A percentile compares a stretch with the other conserved stretches of the same genome.
Conservation (phyloP, 2,329 filamentous ascomycete genomes). For the Talaromyces atroroseus region DNA sequence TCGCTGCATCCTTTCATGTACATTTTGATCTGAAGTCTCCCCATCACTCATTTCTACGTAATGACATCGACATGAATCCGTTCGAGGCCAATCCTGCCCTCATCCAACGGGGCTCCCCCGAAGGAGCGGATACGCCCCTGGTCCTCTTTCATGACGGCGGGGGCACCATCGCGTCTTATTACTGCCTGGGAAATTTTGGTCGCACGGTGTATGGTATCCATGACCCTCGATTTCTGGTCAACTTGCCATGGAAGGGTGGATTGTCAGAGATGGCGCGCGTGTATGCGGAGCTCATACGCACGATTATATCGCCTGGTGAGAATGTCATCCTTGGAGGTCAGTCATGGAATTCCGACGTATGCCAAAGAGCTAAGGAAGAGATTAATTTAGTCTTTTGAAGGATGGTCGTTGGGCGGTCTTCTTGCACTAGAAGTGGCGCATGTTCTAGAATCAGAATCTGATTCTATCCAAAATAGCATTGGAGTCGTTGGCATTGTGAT, state of each 20-base stretch:
- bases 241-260: conserved; percentile 47
- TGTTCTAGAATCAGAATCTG: conserved; percentile 12
- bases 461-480: conserved; percentile 7
- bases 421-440: conserved; percentile 19
- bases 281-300: conserved; percentile 46
- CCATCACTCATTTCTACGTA: neutral
- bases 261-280: conserved; percentile 51
- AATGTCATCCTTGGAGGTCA: conserved; percentile 18
- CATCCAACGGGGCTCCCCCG: neutral
- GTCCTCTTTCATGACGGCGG: conserved; percentile 58
- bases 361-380: neutral
- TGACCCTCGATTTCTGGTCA: conserved; percentile 50
- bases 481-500: conserved; percentile 18
- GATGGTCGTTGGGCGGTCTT: conserved; percentile 20
- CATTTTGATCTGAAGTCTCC: too few species aligned
- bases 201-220: conserved; percentile 51
- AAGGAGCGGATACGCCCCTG: conserved; percentile 35
- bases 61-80: neutral
- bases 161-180: conserved; percentile 55
- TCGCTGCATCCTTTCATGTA: too few species aligned
- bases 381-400: conserved; percentile 7
- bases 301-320: conserved; percentile 13
- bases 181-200: conserved; percentile 47
- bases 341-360: neutral
- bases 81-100: neutral